phyloP scores from a whole-genome alignment of 2,329 filamentous ascomycete genomes.

The Fonsecaea multimorphosa region DNA sequence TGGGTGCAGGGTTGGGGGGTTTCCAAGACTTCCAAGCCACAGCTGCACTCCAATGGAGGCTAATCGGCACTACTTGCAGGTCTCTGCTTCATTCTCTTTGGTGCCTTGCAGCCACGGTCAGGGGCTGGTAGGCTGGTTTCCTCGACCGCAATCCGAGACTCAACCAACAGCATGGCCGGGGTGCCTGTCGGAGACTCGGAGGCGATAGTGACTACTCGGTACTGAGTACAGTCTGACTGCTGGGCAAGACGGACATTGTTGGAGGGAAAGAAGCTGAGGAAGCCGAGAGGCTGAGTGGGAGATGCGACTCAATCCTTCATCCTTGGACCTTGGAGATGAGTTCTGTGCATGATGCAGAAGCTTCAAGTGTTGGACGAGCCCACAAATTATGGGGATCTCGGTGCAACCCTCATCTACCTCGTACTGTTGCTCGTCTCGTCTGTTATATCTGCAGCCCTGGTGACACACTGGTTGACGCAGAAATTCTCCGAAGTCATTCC shows the following conservation, averaged over 20 bases:
- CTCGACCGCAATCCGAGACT: neutral
- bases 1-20: neutral
- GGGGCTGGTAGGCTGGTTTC: neutral
- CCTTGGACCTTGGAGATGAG: too few species aligned
- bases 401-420: neutral
- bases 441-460: neutral
- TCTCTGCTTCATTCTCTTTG: neutral
- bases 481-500: neutral
- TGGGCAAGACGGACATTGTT: neutral
- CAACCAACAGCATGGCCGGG: neutral
- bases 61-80: neutral
- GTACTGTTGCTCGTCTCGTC: neutral
- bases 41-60: slow-evolving; percentile 12
- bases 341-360: neutral
- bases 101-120: neutral
- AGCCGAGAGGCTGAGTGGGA: neutral
- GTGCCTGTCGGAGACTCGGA: too few species aligned
- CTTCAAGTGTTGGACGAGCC: neutral
- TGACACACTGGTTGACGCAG: slow-evolving; percentile 2
- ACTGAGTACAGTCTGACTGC: neutral
- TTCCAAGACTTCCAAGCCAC: slow-evolving; percentile 1
- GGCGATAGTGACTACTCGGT: too few species aligned
- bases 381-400: neutral
- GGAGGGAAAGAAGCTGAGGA: neutral
- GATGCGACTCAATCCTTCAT: neutral